These are phyloP conservation scores for Panus rudis DNA, from an alignment of 768 basidiomycete genomes.

Conservation along the genomic window DNA sequence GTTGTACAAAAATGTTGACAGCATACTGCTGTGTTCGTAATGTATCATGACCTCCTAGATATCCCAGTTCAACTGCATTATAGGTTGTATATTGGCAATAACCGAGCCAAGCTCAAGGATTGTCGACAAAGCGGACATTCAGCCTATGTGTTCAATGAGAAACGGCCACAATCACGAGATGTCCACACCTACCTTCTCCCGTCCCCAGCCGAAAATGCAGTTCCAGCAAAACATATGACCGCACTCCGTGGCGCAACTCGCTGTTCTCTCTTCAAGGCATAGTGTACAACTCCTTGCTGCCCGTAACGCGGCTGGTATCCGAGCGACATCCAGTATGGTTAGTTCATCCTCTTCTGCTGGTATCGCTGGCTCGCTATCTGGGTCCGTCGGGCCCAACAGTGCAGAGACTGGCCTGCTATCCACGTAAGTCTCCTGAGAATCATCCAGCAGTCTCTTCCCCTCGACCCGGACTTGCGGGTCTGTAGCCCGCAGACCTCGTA, in stretches of 20 bases:
- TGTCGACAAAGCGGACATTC: conserved; percentile 89
- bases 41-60: not conserved
- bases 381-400: conserved; percentile 43
- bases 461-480: conserved; percentile 22
- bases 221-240: conserved; percentile 89
- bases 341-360: conserved; percentile 66
- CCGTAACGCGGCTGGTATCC: conserved; percentile 45
- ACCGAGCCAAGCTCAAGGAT: conserved; percentile 54
- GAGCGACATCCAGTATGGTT: conserved; percentile 54
- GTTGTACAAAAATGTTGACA: conserved; percentile 15
- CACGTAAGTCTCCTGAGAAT: conserved; percentile 36
- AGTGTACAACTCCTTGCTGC: conserved; percentile 70
- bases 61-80: conserved; percentile 25
- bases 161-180: not conserved
- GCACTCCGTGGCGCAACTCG: conserved; percentile 79
- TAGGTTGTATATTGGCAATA: conserved; percentile 82
- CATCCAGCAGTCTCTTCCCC: conserved; percentile 28
- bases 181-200: conserved; percentile 59
- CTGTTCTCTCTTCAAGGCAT: conserved; percentile 79
- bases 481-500: conserved; percentile 28
- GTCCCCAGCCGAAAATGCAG: conserved; percentile 83
- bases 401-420: conserved; percentile 57
- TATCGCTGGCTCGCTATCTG: conserved; percentile 45
- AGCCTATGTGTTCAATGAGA: conserved; percentile 36
- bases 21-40: conserved; percentile 8